These are phyloP conservation scores for Hypoxylon fuscum DNA, from an alignment of 495 filamentous ascomycete species.

Conservation along the genomic window DNA sequence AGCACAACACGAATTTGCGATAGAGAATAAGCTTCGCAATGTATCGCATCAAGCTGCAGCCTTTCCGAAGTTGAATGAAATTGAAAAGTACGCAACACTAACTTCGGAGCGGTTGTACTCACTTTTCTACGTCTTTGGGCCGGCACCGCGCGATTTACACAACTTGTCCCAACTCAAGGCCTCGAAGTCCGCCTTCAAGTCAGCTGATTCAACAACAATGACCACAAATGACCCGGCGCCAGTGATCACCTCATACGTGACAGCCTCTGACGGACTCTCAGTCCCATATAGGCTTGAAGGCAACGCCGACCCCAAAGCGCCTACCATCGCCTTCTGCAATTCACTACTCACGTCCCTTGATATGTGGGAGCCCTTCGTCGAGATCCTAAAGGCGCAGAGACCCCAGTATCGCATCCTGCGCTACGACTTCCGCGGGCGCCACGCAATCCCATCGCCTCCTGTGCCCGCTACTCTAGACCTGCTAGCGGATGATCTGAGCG, in stretches of 20 bases:
- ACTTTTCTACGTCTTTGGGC: constrained; percentile 81
- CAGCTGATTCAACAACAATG: constrained; percentile 61
- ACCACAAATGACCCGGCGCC: constrained; percentile 52
- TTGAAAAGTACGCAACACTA: constrained; percentile 66
- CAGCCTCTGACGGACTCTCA: constrained; percentile 69
- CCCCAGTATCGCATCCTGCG: constrained; percentile 74
- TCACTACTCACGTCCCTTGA: constrained; percentile 74
- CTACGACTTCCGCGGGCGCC: constrained; percentile 73
- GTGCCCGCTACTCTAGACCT: constrained; percentile 64
- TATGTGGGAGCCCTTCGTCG: constrained; percentile 81
- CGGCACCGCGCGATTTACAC: constrained; percentile 72
- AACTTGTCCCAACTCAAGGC: constrained; percentile 50
- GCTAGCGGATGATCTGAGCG: constrained; percentile 70
- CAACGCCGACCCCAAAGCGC: constrained; percentile 68
- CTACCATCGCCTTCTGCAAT: constrained; percentile 76
- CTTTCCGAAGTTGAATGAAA: constrained; percentile 65
- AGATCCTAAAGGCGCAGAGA: constrained; percentile 63
- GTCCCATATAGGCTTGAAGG: constrained; percentile 82
- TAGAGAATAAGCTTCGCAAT: constrained; percentile 69
- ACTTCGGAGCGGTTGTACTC: constrained; percentile 68
- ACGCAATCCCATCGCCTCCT: constrained; percentile 56
- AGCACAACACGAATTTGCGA: constrained; percentile 74
- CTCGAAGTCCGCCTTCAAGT: constrained; percentile 58
- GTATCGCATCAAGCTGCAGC: constrained; percentile 69
- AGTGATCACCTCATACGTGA: constrained; percentile 71